Base-by-base conservation (phyloP, 2,329 filamentous ascomycete species). In the Hypoxylon sp. region DNA sequence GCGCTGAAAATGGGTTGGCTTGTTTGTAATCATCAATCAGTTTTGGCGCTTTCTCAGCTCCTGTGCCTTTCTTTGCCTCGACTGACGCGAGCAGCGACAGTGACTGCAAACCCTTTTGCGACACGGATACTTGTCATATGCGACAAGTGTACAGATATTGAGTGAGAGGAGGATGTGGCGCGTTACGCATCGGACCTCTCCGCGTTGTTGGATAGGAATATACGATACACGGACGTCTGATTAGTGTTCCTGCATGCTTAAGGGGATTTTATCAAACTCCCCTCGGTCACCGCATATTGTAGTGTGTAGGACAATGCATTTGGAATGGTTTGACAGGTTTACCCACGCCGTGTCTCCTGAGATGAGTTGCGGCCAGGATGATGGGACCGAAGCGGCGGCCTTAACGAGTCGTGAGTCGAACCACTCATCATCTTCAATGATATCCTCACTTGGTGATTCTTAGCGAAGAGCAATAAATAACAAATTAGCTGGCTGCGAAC, bases 11-110 rank as follows among this genome's bases (percentile, higher is more conserved):
- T 38, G 48, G 40, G 20, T 19, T 47, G 37, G n/a, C n/a, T n/a
- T n/a, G n/a, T n/a, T n/a, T n/a, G n/a, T n/a, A n/a, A n/a, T n/a
- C n/a, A n/a, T n/a, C n/a, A n/a, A n/a, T n/a, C n/a, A n/a, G n/a
- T n/a, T n/a, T 44, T 52, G 42, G 51, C 41, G 55, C 51, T 55
- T n/a, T n/a, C 48, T 59, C 56, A 56, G 55, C 56, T 56, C 56
- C 42, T 53, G 45, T 55, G 52, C 52, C 56, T 56, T 56, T 52
- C 42, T 53, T 49, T 55, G 52, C 52, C 56, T 56, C 52, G 52
- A 52, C 51, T 50, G 44, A 38, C 35, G 40, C 37, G 45, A 29
- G 41, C 20, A 26, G 19, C 32, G 40, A n/a, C 30, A 31, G 25
- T 34, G 49, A 41, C 45, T 34, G 31, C 48, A 55, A 48, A 26